These are phyloP conservation scores for Onygena corvina DNA, from an alignment of 2,329 filamentous ascomycete species.

Conservation along the genomic window DNA sequence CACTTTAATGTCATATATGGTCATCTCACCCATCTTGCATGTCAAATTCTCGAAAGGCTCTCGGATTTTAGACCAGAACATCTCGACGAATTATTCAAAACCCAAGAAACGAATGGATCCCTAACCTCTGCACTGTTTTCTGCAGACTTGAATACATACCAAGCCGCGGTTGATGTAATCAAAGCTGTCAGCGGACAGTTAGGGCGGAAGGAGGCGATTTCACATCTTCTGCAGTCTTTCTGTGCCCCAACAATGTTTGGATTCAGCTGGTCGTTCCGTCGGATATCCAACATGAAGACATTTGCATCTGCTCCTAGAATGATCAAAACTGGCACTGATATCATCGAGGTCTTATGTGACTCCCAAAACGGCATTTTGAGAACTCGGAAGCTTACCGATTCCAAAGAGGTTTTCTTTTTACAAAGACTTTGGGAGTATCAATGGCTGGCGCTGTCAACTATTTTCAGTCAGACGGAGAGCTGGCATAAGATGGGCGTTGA, in stretches of 20 bases:
- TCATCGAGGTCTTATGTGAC: slow-evolving; percentile 53
- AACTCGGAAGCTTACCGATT: slow-evolving; percentile 42
- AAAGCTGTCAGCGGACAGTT: slow-evolving; percentile 67
- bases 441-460: slow-evolving; percentile 69
- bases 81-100: slow-evolving; percentile 56
- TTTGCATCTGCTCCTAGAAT: slow-evolving; percentile 50
- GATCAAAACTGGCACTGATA: slow-evolving; percentile 50
- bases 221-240: slow-evolving; percentile 46
- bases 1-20: slow-evolving; percentile 66
- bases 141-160: slow-evolving; percentile 64
- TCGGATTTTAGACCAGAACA: slow-evolving; percentile 61
- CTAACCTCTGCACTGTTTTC: slow-evolving; percentile 72
- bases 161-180: slow-evolving; percentile 67
- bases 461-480: slow-evolving; percentile 68
- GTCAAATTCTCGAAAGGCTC: slow-evolving; percentile 63
- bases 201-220: slow-evolving; percentile 48
- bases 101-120: slow-evolving; percentile 56
- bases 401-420: slow-evolving; percentile 53
- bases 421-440: slow-evolving; percentile 71
- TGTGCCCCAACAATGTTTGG: slow-evolving; percentile 46
- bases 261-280: slow-evolving; percentile 45
- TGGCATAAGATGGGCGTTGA: slow-evolving; percentile 64
- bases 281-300: slow-evolving; percentile 44
- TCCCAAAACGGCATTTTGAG: slow-evolving; percentile 52
- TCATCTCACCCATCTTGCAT: slow-evolving; percentile 51